Conservation (phyloP, 176 grass and related monocot genomes). For the Canna indica region DNA sequence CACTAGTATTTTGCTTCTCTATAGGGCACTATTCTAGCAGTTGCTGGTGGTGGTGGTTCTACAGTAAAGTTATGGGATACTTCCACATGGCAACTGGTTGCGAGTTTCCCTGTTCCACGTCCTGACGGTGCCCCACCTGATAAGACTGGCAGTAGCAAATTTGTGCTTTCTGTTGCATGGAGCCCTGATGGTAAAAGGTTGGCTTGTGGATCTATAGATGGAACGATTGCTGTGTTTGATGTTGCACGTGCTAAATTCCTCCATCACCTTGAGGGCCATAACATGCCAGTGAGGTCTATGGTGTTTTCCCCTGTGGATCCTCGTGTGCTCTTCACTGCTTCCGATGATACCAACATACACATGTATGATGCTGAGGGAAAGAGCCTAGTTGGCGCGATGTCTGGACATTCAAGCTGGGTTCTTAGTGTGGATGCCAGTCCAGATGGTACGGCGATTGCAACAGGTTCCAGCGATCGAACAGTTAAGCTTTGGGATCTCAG, state of each 20-base stretch:
- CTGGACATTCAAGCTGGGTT: conserved; percentile 75
- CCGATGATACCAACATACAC: conserved; percentile 70
- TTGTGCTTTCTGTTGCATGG: conserved; percentile 79
- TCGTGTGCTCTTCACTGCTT: conserved; percentile 69
- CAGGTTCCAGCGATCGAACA: conserved; percentile 66
- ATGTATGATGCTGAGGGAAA: conserved; percentile 82
- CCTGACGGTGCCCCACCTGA: conserved; percentile 60
- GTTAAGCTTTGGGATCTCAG: conserved; percentile 83
- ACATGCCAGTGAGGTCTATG: conserved; percentile 80
- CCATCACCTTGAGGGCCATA: conserved; percentile 79
- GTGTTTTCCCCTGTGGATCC: conserved; percentile 82
- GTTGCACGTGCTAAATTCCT: conserved; percentile 65
- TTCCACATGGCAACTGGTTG: conserved; percentile 50
- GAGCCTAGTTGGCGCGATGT: conserved; percentile 73
- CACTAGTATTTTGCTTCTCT: not conserved
- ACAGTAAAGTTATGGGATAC: conserved; percentile 86
- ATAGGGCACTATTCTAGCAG: conserved; percentile 74
- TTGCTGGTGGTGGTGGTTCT: conserved; percentile 79
- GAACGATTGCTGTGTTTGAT: conserved; percentile 63
- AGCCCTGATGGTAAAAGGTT: conserved; percentile 71
- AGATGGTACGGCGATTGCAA: conserved; percentile 55
- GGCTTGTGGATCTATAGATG: conserved; percentile 78
- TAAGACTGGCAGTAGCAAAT: conserved; percentile 58
- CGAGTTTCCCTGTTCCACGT: conserved; percentile 51
- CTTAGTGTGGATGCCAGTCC: conserved; percentile 66